These are phyloP conservation scores for Alternaria brassicae DNA, from an alignment of 2,329 filamentous ascomycete genomes.

Conservation along the genomic window DNA sequence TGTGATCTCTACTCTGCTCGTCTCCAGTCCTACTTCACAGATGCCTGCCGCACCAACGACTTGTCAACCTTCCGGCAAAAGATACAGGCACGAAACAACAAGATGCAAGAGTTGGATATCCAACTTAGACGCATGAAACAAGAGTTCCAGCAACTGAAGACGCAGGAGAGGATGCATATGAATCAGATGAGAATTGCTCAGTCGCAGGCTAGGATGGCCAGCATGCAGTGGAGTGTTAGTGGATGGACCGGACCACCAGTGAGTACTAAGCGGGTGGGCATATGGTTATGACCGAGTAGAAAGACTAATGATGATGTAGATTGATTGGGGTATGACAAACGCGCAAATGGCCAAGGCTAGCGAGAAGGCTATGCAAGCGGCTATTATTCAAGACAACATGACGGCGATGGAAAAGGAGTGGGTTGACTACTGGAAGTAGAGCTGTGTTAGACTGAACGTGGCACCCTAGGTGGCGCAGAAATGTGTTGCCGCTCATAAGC, in stretches of 20 bases:
- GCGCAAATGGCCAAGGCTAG: constrained; percentile 19
- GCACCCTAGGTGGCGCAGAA: neutral
- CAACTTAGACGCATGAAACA: constrained; percentile 18
- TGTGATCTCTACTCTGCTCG: constrained; percentile 28
- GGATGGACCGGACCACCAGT: constrained; percentile 13
- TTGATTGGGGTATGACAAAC: constrained; percentile 19
- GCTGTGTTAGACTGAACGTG: neutral
- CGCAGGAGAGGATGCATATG: constrained; percentile 16
- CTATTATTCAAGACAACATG: constrained; percentile 20
- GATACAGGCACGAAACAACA: constrained; percentile 13
- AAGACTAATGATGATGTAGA: neutral
- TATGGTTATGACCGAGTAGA: neutral
- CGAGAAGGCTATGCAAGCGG: constrained; percentile 23
- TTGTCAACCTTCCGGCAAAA: constrained; percentile 12
- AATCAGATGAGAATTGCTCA: constrained; percentile 18
- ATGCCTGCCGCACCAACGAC: constrained; percentile 15
- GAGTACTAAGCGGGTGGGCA: neutral
- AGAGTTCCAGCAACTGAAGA: constrained; percentile 20
- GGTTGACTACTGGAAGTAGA: constrained; percentile 18
- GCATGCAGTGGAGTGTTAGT: neutral
- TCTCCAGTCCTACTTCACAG: constrained; percentile 22
- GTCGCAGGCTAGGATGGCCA: constrained; percentile 3
- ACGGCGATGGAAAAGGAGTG: constrained; percentile 22
- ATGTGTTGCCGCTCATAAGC: neutral
- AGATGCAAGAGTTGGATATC: constrained; percentile 18